A percentile compares a stretch with the other conserved stretches of the same genome.
phyloP scores from a whole-genome alignment of 371 early-diverging fungal species.

The Chytridiales sp. region DNA sequence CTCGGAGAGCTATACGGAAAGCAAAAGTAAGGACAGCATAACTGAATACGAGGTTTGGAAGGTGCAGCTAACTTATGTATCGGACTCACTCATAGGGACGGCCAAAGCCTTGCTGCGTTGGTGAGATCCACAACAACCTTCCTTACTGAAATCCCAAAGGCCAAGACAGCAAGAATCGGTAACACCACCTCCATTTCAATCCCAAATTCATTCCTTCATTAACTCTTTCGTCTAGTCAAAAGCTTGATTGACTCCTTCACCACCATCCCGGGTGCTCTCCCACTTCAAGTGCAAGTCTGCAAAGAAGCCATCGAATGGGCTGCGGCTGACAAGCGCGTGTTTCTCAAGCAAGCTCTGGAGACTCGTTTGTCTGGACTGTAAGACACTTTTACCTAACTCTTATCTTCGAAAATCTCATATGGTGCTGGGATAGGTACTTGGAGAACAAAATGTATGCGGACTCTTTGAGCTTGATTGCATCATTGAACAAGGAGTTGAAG shows the following conservation, averaged over 20 bases:
- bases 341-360: conserved; percentile 90
- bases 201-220: neutral
- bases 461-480: conserved; percentile 79
- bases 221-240: conserved; percentile 56
- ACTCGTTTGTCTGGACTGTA: conserved; percentile 87
- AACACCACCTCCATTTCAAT: conserved; percentile 15
- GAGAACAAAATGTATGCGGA: conserved; percentile 94
- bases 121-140: conserved; percentile 77
- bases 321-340: conserved; percentile 83
- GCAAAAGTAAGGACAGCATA: conserved; percentile 27
- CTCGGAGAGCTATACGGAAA: conserved; percentile 36
- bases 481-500: conserved; percentile 92
- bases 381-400: conserved; percentile 10
- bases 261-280: conserved; percentile 81
- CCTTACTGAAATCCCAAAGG: conserved; percentile 85
- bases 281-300: conserved; percentile 88
- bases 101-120: conserved; percentile 75
- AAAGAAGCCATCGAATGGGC: conserved; percentile 94
- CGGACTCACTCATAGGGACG: conserved; percentile 52
- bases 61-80: neutral
- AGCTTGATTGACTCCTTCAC: conserved; percentile 85
- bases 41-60: neutral
- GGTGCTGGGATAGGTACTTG: conserved; percentile 59
- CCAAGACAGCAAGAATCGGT: conserved; percentile 95
- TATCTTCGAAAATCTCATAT: neutral